Percentiles rank a stretch among this genome's conserved stretches.
These are phyloP conservation scores for Vachellia pachyceras DNA, from an alignment of 306 rosid genomes.

Conservation along the genomic window DNA sequence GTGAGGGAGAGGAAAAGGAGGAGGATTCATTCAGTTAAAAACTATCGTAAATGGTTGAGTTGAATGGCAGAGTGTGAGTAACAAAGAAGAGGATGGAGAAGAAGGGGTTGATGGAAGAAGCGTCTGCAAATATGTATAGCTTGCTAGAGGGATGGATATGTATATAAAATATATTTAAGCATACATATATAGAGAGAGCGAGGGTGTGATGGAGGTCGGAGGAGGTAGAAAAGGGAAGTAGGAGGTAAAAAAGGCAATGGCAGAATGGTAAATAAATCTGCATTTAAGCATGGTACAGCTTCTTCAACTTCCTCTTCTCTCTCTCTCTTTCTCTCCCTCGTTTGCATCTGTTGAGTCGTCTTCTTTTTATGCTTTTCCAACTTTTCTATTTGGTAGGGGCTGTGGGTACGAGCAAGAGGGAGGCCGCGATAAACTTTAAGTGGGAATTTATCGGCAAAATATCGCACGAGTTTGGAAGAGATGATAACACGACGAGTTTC, in stretches of 20 bases:
- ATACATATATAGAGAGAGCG: too few species aligned
- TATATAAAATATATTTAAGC: too few species aligned
- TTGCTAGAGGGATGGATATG: too few species aligned
- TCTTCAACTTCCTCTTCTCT: background rate
- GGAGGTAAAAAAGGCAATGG: conserved; percentile 14
- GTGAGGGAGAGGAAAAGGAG: conserved; percentile 18
- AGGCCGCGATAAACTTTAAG: background rate
- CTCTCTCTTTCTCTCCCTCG: background rate
- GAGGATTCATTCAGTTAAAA: conserved; percentile 10
- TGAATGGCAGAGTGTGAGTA: background rate
- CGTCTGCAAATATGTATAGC: background rate
- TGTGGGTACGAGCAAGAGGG: background rate
- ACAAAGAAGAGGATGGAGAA: background rate
- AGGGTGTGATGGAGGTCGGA: background rate
- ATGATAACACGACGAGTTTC: too few species aligned
- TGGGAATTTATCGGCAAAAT: conserved; percentile 3
- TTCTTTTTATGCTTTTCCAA: background rate
- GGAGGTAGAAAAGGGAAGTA: background rate
- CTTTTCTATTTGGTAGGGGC: background rate
- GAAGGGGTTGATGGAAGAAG: background rate
- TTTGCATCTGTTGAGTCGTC: background rate
- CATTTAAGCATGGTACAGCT: background rate
- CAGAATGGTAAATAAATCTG: conserved; percentile 11
- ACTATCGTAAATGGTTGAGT: background rate
- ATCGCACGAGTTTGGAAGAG: background rate